Conservation (phyloP, 202 grass and related monocot species). For the Panicum virgatum region DNA sequence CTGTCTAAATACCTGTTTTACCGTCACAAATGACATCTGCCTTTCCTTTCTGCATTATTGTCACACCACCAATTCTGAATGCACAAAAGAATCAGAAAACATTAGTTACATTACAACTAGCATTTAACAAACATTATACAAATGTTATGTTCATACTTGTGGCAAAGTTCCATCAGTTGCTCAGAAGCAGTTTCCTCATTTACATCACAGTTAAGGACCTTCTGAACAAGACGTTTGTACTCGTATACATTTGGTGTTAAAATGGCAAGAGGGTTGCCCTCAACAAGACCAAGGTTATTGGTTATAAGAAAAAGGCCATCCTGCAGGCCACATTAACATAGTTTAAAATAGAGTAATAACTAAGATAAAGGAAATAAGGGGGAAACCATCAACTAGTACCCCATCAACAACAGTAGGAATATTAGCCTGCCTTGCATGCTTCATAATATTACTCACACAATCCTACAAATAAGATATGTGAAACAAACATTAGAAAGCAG, state of each 20-base stretch:
- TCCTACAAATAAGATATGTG: constrained; percentile 57
- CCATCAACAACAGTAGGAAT: constrained; percentile 89
- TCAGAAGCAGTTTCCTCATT: constrained; percentile 58
- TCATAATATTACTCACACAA: constrained; percentile 86
- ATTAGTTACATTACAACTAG: neutral
- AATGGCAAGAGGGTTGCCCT: constrained; percentile 62
- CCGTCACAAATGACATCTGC: constrained; percentile 86
- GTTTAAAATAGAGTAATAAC: neutral
- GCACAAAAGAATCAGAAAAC: neutral
- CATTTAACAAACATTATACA: neutral
- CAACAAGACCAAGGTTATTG: constrained; percentile 75
- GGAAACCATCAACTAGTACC: constrained; percentile 50
- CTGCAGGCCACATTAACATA: constrained; percentile 47
- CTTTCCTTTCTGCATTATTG: constrained; percentile 92
- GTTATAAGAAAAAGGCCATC: constrained; percentile 90
- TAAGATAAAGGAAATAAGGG: neutral
- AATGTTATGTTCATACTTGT: constrained; percentile 51
- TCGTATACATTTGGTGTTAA: constrained; percentile 93
- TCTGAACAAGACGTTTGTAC: constrained; percentile 91
- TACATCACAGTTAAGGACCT: constrained; percentile 73
- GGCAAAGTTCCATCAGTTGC: constrained; percentile 63
- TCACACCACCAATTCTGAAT: constrained; percentile 78
- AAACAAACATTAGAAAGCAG: constrained; percentile 29
- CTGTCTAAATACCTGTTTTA: constrained; percentile 64
- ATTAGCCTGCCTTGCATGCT: constrained; percentile 61